Percentiles rank a stretch among this genome's conserved stretches.
Evolutionary conservation across 306 rosid species (phyloP).

Genomic region (Oemleria cerasiformis): DNA sequence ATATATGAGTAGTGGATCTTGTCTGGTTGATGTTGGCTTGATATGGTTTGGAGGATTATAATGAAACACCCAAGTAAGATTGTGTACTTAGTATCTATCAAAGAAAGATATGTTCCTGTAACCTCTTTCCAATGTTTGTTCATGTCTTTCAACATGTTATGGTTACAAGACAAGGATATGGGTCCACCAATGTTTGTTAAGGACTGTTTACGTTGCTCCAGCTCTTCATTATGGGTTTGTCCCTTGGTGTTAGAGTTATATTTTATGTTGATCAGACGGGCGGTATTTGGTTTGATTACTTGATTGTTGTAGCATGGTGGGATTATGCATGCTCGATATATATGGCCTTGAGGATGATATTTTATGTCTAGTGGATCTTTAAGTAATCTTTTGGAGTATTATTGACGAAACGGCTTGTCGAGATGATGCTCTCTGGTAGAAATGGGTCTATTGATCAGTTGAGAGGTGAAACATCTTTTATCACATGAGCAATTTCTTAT

Average conservation of each 20-base stretch:
- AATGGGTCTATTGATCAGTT: not conserved
- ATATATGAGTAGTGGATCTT: not conserved
- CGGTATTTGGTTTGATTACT: not conserved
- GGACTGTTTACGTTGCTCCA: not conserved
- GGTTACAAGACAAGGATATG: not conserved
- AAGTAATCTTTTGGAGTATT: not conserved
- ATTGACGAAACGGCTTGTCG: not conserved
- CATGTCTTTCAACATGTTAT: no score
- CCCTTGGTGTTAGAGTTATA: no score
- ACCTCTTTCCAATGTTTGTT: no score
- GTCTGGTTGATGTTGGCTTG: not conserved
- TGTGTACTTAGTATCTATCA: not conserved
- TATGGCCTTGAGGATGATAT: not conserved
- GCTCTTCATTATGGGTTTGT: not conserved
- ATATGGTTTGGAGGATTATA: not conserved
- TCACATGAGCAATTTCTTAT: slow-evolving; percentile 39
- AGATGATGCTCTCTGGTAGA: not conserved
- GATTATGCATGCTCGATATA: not conserved
- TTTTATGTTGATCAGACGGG: not conserved
- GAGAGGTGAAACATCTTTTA: slow-evolving; percentile 27
- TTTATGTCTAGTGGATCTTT: not conserved
- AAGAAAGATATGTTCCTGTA: no score
- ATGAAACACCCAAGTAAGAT: not conserved
- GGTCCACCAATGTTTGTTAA: not conserved
- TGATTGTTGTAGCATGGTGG: not conserved